Evolutionary conservation across 257 asterid species (phyloP), one percentile per base, ranked within the genome.

Genomic region (Petunia axillaris): DNA sequence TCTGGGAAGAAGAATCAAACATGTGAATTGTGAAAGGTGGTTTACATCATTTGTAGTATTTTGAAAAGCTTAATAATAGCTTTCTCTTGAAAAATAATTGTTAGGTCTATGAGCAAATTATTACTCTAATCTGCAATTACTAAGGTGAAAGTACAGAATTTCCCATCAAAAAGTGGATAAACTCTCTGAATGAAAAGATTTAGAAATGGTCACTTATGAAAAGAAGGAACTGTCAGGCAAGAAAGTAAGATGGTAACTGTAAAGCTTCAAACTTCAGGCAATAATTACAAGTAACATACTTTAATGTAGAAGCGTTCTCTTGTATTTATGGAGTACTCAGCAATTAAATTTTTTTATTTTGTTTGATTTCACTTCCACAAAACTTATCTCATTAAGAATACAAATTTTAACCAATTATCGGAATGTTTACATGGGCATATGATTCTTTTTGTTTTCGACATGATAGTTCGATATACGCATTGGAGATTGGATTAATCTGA

Each of bases 161-260:
- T 71, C 46, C 78, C 35, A 73, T 73, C 62, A 73, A 73, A 73
- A 73, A 73, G 78, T 50, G 16, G 62, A 73, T 36, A 48, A 50
- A 73, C 50, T 52, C 46, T 50, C 50, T 71, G 44, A 71, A 50
- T 73, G 5, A 50, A 35, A 67, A 50, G 7, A 48, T 3, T 50
- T 25, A 48, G 25, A 73, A 7, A 67, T 41, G 14, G 75, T 67
- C n/a, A 67, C 75, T 43, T 73, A 7, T 73, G 62, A 73, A 73
- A 73, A 73, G 78, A 50, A 11, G 78, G 5, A 71, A 71, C 13
- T 71, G 46, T 35, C 77, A 48, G 62, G 60, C 77, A 48, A 50
- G 62, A 48, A 50, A 48, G 9, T 71, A 48, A 48, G 39, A 71
- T 25, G 25, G 25, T 25, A 25, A 25, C 25, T 25, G 25, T 25